Percentiles rank a stretch among this genome's conserved stretches.
Conservation (phyloP, 106 monocot species). For the Amphibolis antarctica region DNA sequence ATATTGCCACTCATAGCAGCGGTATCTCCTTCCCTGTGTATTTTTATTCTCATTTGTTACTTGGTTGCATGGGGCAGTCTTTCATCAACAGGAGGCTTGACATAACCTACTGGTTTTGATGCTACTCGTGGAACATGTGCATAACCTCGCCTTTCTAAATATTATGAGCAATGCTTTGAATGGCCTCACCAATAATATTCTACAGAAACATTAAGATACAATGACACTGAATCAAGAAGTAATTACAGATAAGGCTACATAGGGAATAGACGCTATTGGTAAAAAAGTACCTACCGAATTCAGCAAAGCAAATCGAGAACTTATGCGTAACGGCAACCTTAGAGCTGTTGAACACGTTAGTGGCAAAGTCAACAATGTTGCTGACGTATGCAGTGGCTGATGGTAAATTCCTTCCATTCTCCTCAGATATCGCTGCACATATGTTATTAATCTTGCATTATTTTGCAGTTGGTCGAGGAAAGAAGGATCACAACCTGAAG, state of each 20-base stretch:
- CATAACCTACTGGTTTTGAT: conserved; percentile 32
- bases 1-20: conserved; percentile 15
- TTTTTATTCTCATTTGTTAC: conserved; percentile 44
- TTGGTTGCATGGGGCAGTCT: conserved; percentile 20
- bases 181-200: conserved; percentile 83
- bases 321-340: no score
- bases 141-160: conserved; percentile 65
- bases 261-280: no score
- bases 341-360: conserved; percentile 63
- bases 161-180: conserved; percentile 49
- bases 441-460: neutral
- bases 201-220: conserved; percentile 21
- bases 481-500: conserved; percentile 57
- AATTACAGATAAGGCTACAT: no score
- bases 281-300: conserved; percentile 81
- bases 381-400: conserved; percentile 31
- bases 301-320: conserved; percentile 86
- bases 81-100: conserved; percentile 44
- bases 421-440: neutral
- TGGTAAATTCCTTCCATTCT: neutral
- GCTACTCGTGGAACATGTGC: conserved; percentile 14
- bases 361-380: conserved; percentile 64
- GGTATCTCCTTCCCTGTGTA: conserved; percentile 26
- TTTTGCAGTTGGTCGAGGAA: conserved; percentile 58
- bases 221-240: no score